A percentile compares a stretch with the other conserved stretches of the same genome.
Evolutionary conservation across 2,329 filamentous ascomycete genomes (phyloP).

Genomic region (Cytospora piceae): DNA sequence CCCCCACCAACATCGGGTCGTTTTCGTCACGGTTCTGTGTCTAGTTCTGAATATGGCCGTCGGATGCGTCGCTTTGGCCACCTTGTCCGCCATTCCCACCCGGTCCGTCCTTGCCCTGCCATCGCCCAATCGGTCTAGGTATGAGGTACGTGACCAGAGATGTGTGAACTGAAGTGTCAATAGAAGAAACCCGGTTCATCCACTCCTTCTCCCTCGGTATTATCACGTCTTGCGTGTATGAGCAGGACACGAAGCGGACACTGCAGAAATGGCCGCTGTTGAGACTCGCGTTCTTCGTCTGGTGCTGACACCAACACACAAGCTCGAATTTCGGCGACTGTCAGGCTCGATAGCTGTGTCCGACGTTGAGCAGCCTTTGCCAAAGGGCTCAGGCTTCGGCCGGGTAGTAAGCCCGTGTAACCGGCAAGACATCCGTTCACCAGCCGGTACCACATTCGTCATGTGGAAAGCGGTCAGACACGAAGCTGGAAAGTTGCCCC

Average conservation of each 20-base stretch:
- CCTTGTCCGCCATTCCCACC: slow-evolving; percentile 8
- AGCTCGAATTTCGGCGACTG: not conserved
- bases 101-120: slow-evolving; percentile 6
- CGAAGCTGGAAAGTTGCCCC: not conserved
- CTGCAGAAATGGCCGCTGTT: not conserved
- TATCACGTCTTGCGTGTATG: slow-evolving; percentile 8
- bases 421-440: not conserved
- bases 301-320: not conserved
- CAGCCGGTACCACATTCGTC: not conserved
- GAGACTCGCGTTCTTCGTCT: not conserved
- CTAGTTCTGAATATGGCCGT: not conserved
- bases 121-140: slow-evolving; percentile 14
- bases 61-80: slow-evolving; percentile 3
- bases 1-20: not conserved
- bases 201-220: not conserved
- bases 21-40: not conserved
- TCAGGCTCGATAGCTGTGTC: not conserved
- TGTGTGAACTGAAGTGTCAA: slow-evolving; percentile 11
- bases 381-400: not conserved
- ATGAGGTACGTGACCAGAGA: slow-evolving; percentile 20
- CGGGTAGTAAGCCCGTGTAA: not conserved
- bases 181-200: slow-evolving; percentile 8
- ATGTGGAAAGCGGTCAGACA: not conserved
- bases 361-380: not conserved
- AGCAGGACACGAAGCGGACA: not conserved